These are phyloP conservation scores for Fusarium nematophilum DNA, from an alignment of 2,329 filamentous ascomycete genomes.

Conservation along the genomic window DNA sequence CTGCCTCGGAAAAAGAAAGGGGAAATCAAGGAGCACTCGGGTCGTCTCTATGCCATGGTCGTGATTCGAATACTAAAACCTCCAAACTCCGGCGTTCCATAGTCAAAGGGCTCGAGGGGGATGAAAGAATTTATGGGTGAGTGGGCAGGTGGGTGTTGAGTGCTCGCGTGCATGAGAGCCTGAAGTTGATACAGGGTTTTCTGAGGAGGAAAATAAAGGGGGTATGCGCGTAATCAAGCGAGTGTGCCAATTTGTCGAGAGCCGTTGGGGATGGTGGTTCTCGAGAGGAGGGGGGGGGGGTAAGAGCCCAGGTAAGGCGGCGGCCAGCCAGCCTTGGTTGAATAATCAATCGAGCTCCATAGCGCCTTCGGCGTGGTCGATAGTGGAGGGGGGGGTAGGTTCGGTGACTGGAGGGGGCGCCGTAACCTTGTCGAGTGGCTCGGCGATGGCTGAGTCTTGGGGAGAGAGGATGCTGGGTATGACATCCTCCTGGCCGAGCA, in stretches of 20 bases:
- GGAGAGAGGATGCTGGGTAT: constrained; percentile 43
- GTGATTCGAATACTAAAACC: constrained; percentile 38
- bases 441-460: constrained; percentile 44
- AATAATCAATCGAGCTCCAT: constrained; percentile 54
- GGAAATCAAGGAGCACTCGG: constrained; percentile 30
- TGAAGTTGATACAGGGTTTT: constrained; percentile 32
- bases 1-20: background rate
- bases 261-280: constrained; percentile 21
- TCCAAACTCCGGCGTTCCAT: constrained; percentile 37
- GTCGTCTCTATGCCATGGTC: constrained; percentile 43
- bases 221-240: constrained; percentile 33
- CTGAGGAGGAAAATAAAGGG: constrained; percentile 24
- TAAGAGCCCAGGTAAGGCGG: background rate
- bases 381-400: constrained; percentile 54
- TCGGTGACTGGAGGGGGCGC: constrained; percentile 48
- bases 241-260: constrained; percentile 27
- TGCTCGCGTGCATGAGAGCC: constrained; percentile 9
- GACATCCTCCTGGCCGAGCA: constrained; percentile 40
- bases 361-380: constrained; percentile 51
- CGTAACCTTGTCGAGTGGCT: constrained; percentile 47
- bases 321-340: background rate
- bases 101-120: constrained; percentile 27
- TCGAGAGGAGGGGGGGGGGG: background rate
- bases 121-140: constrained; percentile 1
- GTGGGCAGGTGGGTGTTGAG: background rate